Evolutionary conservation across 768 basidiomycete species (phyloP).

Genomic region (Boletellus ananas): DNA sequence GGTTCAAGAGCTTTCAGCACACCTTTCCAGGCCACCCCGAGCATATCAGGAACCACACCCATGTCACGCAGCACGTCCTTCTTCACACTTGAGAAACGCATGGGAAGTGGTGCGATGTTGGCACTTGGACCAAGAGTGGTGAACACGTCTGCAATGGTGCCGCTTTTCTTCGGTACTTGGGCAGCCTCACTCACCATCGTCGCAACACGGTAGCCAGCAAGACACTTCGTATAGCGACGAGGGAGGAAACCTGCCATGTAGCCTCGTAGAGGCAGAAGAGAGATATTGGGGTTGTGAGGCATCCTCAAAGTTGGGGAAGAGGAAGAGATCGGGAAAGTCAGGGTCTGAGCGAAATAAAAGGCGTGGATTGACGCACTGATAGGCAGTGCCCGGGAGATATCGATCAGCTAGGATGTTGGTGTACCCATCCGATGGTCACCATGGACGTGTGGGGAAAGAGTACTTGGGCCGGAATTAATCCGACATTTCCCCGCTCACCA

Average conservation of each 20-base stretch:
- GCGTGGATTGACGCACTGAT: too few species aligned
- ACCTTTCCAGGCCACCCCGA: constrained; percentile 52
- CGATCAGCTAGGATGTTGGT: too few species aligned
- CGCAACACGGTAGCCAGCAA: background rate
- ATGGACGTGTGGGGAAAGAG: too few species aligned
- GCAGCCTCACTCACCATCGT: constrained; percentile 12
- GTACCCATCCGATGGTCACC: too few species aligned
- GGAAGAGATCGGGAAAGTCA: too few species aligned
- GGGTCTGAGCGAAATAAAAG: too few species aligned
- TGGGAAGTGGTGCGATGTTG: constrained; percentile 41
- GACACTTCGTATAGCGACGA: background rate
- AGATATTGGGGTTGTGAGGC: background rate
- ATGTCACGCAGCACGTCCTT: constrained; percentile 45
- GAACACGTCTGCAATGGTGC: constrained; percentile 47
- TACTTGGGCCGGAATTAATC: too few species aligned
- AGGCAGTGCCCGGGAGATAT: too few species aligned
- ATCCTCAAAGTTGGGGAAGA: too few species aligned
- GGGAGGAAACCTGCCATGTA: background rate
- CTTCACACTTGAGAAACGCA: constrained; percentile 60
- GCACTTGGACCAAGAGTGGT: constrained; percentile 40
- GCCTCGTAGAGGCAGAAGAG: background rate
- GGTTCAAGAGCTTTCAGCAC: constrained; percentile 48
- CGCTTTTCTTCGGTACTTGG: constrained; percentile 24
- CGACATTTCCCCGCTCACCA: too few species aligned
- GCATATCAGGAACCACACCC: constrained; percentile 8